phyloP scores from a whole-genome alignment of 805 yeast species.

The Wickerhamiella shivajii region DNA sequence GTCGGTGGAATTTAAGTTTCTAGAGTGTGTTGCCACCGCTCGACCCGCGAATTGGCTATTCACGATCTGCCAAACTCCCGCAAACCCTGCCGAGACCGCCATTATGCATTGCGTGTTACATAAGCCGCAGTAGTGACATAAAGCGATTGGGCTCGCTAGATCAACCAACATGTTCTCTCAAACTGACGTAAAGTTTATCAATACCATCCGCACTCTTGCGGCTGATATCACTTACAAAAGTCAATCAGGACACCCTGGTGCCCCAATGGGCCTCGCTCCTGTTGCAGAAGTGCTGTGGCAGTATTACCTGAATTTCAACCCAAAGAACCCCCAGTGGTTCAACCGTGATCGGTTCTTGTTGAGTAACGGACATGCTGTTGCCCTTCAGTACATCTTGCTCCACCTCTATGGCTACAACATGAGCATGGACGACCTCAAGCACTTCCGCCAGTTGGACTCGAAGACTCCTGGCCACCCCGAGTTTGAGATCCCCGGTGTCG shows the following conservation, averaged over 20 bases:
- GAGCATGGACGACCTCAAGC: constrained; percentile 71
- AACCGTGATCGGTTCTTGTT: constrained; percentile 91
- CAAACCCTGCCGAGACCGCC: too few species aligned
- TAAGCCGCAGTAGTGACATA: neutral
- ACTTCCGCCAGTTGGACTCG: constrained; percentile 79
- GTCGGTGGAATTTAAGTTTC: too few species aligned
- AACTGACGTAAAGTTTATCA: constrained; percentile 60
- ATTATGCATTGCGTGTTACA: neutral
- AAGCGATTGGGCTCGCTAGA: too few species aligned
- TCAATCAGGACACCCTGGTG: constrained; percentile 98
- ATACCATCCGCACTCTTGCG: constrained; percentile 79
- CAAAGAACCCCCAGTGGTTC: constrained; percentile 82
- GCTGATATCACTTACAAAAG: constrained; percentile 79
- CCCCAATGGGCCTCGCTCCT: constrained; percentile 96
- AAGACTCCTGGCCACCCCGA: constrained; percentile 98
- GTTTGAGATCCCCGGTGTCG: constrained; percentile 78
- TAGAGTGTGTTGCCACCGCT: too few species aligned
- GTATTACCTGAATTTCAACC: constrained; percentile 69
- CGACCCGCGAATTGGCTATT: too few species aligned
- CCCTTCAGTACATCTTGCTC: constrained; percentile 69
- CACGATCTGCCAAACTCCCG: too few species aligned
- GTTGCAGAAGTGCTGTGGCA: constrained; percentile 76
- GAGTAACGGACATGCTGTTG: constrained; percentile 95
- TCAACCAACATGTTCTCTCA: constrained; percentile 26
- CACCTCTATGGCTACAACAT: constrained; percentile 75